A percentile compares a stretch with the other conserved stretches of the same genome.
Conservation (phyloP, 495 filamentous ascomycete species). For the Penicillium maclennaniae region DNA sequence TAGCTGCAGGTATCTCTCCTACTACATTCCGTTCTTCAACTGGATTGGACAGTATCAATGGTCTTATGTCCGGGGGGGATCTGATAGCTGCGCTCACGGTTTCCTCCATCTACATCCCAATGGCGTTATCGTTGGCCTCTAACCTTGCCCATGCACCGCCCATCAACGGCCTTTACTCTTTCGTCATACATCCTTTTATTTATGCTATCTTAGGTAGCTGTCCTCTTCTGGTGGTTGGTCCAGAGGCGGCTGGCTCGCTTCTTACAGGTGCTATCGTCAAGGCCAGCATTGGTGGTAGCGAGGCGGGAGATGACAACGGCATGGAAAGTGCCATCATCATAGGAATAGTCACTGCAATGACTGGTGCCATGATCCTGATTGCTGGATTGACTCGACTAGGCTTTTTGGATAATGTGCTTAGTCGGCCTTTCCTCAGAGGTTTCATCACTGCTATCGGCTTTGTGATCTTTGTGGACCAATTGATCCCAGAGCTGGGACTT, state of each 20-base stretch:
- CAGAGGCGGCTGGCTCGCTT: constrained; percentile 89
- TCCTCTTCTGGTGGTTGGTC: constrained; percentile 90
- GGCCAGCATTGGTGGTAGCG: constrained; percentile 63
- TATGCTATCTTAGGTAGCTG: constrained; percentile 91
- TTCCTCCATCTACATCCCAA: constrained; percentile 95
- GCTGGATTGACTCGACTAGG: constrained; percentile 84
- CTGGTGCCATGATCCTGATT: constrained; percentile 78
- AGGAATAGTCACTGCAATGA: constrained; percentile 83
- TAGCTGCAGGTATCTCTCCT: constrained; percentile 72
- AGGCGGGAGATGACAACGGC: constrained; percentile 66
- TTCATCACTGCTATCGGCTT: constrained; percentile 97
- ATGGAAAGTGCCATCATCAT: constrained; percentile 73
- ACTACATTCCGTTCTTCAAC: constrained; percentile 87
- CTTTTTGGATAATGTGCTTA: constrained; percentile 91
- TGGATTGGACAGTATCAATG: constrained; percentile 84
- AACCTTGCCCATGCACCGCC: constrained; percentile 92
- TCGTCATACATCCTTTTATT: constrained; percentile 83
- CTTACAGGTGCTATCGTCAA: constrained; percentile 85
- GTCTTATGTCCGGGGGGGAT: constrained; percentile 82
- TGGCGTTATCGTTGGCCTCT: constrained; percentile 89
- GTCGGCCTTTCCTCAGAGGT: constrained; percentile 83
- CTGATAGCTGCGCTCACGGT: constrained; percentile 82
- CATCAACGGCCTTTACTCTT: constrained; percentile 93
- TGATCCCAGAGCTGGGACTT: constrained; percentile 86
- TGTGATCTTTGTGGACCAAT: constrained; percentile 91